Percentiles rank a stretch among this genome's conserved stretches.
These are phyloP conservation scores for Solanum acaule DNA, from an alignment of 257 asterid genomes.

Conservation along the genomic window DNA sequence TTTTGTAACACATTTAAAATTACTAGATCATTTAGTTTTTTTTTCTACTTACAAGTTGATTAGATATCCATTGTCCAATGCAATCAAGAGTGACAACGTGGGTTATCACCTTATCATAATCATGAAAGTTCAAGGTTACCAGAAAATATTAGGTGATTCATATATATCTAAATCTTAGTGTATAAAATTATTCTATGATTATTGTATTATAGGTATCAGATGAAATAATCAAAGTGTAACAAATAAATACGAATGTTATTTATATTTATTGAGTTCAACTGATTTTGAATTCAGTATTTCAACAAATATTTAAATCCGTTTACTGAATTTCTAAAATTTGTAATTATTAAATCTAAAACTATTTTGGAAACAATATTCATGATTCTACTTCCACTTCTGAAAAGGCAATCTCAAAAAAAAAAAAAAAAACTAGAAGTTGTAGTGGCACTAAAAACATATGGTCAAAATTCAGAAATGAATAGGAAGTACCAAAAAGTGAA, in stretches of 20 bases:
- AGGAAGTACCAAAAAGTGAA: background rate
- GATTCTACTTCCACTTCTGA: background rate
- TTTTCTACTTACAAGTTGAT: background rate
- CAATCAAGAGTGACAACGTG: background rate
- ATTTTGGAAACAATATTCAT: background rate
- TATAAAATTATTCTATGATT: background rate
- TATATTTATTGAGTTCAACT: background rate
- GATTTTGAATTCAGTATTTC: background rate
- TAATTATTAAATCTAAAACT: background rate
- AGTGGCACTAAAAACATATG: background rate
- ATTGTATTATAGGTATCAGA: background rate
- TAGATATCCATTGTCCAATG: background rate
- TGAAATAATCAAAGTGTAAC: background rate
- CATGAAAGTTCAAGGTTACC: background rate
- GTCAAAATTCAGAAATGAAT: background rate
- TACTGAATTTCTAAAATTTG: background rate
- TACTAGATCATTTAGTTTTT: background rate
- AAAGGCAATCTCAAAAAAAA: background rate
- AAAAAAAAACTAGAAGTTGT: background rate
- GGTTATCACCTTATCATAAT: background rate
- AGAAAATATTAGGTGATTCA: background rate
- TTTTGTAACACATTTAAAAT: background rate
- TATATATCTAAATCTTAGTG: background rate
- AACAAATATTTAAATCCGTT: background rate
- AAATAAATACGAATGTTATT: accelerated